phyloP scores from a whole-genome alignment of 768 basidiomycete genomes.

The Coprinellus aureogranulatus region DNA sequence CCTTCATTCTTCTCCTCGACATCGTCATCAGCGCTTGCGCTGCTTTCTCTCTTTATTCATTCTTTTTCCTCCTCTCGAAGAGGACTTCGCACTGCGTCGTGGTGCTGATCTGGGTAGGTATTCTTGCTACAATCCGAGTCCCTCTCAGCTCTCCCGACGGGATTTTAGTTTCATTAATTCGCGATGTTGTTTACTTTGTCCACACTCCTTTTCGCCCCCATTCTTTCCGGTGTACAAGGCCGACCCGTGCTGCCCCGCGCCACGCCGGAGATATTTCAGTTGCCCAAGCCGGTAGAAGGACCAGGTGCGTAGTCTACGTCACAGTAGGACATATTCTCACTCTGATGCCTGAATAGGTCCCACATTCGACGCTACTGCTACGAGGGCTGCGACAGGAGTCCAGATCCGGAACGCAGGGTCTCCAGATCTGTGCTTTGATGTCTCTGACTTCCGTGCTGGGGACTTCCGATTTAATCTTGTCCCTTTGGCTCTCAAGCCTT shows the following conservation, averaged over 20 bases:
- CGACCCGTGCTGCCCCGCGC: conserved; percentile 1
- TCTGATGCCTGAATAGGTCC: conserved; percentile 17
- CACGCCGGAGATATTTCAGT: conserved; percentile 1
- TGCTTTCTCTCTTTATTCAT: neutral
- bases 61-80: conserved; percentile 14
- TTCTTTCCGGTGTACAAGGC: neutral
- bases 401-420: conserved; percentile 26
- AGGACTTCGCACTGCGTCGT: conserved; percentile 3
- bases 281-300: conserved; percentile 3
- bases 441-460: conserved; percentile 29
- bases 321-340: neutral
- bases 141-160: neutral
- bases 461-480: conserved; percentile 32
- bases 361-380: conserved; percentile 28
- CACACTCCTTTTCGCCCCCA: neutral
- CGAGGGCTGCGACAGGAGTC: conserved; percentile 23
- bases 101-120: neutral
- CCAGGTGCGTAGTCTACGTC: neutral
- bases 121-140: neutral
- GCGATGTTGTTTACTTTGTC: neutral
- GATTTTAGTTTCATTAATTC: neutral
- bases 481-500: conserved; percentile 23
- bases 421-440: conserved; percentile 25
- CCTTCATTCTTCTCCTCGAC: conserved; percentile 1
- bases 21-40: conserved; percentile 1